Conservation (phyloP, 768 basidiomycete species). For the Coprinopsis cinerea region DNA sequence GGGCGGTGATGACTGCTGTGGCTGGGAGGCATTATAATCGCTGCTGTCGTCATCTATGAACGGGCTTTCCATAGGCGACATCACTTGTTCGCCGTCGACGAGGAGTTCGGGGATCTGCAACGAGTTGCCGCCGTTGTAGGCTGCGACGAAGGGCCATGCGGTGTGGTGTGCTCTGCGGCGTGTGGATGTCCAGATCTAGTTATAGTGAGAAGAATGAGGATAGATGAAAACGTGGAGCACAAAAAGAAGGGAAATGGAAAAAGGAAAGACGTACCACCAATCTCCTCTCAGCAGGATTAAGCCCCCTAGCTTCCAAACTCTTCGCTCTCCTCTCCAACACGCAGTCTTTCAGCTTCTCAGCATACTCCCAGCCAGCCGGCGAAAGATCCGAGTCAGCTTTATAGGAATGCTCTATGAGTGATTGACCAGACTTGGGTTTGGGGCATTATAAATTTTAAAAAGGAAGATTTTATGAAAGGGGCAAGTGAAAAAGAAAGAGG, state of each 20-base stretch:
- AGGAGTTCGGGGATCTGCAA: constrained; percentile 12
- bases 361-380: constrained; percentile 93
- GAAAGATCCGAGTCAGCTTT: constrained; percentile 98
- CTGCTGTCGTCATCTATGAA: too few species aligned
- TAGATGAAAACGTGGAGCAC: background rate
- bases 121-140: constrained; percentile 17
- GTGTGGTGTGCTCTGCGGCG: constrained; percentile 90
- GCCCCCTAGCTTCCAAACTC: constrained; percentile 64
- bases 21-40: too few species aligned
- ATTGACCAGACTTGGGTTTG: constrained; percentile 87
- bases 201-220: background rate
- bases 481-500: too few species aligned
- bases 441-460: background rate
- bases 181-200: constrained; percentile 95
- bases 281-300: constrained; percentile 52
- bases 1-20: too few species aligned
- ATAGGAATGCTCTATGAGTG: constrained; percentile 96
- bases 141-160: constrained; percentile 84
- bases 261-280: constrained; percentile 49
- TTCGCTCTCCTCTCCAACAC: constrained; percentile 80
- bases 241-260: background rate
- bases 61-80: too few species aligned
- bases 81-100: constrained; percentile 6
- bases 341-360: constrained; percentile 83
- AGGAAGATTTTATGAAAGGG: background rate